Conservation (phyloP, 1,284 basidiomycete genomes). For the Rhodotorula sp. region DNA sequence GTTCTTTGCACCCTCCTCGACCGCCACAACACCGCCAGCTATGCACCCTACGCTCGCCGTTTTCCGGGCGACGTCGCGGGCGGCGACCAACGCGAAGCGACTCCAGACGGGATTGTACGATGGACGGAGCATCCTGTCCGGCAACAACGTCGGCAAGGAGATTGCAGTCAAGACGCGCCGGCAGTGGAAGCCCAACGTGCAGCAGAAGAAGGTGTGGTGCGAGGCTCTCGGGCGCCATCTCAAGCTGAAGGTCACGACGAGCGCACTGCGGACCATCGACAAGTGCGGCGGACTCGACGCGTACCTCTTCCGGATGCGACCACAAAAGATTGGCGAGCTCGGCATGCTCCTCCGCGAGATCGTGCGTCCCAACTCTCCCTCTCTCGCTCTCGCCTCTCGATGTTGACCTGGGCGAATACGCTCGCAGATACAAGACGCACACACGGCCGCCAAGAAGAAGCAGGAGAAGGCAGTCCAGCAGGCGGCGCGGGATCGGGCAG, state of each 20-base stretch:
- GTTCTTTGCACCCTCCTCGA: no score
- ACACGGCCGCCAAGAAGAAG: conserved; percentile 26
- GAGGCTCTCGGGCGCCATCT: conserved; percentile 61
- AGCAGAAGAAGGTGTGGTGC: conserved; percentile 67
- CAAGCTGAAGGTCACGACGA: conserved; percentile 66
- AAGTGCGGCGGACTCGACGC: conserved; percentile 79
- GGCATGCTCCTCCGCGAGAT: conserved; percentile 68
- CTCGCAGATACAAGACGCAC: conserved; percentile 36
- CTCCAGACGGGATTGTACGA: conserved; percentile 61
- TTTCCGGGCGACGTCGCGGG: conserved; percentile 36
- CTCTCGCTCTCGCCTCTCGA: not conserved
- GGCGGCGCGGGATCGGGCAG: not conserved
- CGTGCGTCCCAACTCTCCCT: conserved; percentile 46
- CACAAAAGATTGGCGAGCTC: conserved; percentile 65
- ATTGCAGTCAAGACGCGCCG: conserved; percentile 88
- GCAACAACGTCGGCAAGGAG: conserved; percentile 81
- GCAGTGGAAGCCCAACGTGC: conserved; percentile 83
- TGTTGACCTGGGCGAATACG: not conserved
- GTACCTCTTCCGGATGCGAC: conserved; percentile 66
- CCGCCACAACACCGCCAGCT: not conserved
- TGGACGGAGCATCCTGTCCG: conserved; percentile 71
- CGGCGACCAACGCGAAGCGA: conserved; percentile 30
- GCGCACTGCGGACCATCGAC: conserved; percentile 72
- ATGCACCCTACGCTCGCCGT: conserved; percentile 19
- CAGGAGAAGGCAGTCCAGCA: not conserved